Conservation (phyloP, 257 asterid genomes). For the Gentiana macrophylla region DNA sequence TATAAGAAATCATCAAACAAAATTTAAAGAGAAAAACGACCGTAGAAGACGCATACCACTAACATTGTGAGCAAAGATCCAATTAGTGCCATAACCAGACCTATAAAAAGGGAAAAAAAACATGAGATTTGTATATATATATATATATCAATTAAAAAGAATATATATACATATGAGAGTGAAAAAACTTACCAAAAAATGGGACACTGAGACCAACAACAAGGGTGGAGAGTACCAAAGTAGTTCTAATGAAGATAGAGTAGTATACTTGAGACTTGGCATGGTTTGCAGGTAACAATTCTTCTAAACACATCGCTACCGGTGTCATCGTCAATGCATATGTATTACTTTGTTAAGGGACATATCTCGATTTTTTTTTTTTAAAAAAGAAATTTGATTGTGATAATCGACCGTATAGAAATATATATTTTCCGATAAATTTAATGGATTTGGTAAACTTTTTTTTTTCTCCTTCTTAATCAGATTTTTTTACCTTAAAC, state of each 20-base stretch:
- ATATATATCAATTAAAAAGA: not conserved
- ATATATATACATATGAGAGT: not conserved
- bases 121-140: no score
- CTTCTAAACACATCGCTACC: constrained; percentile 91
- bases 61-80: constrained; percentile 92
- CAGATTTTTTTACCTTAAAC: no score
- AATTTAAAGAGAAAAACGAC: not conserved
- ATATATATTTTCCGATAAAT: no score
- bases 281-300: constrained; percentile 56
- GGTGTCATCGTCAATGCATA: constrained; percentile 91
- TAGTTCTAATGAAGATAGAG: constrained; percentile 63
- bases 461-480: no score
- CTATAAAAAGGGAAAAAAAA: constrained; percentile 18
- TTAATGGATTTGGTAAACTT: no score
- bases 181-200: constrained; percentile 54
- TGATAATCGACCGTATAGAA: no score
- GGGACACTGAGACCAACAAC: constrained; percentile 67
- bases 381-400: no score
- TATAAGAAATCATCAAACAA: no score
- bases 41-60: constrained; percentile 39
- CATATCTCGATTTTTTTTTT: no score
- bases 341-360: constrained; percentile 45
- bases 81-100: constrained; percentile 74
- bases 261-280: constrained; percentile 47
- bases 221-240: constrained; percentile 67